Evolutionary conservation across 306 rosid genomes (phyloP).

Genomic region (Castanea crenata): DNA sequence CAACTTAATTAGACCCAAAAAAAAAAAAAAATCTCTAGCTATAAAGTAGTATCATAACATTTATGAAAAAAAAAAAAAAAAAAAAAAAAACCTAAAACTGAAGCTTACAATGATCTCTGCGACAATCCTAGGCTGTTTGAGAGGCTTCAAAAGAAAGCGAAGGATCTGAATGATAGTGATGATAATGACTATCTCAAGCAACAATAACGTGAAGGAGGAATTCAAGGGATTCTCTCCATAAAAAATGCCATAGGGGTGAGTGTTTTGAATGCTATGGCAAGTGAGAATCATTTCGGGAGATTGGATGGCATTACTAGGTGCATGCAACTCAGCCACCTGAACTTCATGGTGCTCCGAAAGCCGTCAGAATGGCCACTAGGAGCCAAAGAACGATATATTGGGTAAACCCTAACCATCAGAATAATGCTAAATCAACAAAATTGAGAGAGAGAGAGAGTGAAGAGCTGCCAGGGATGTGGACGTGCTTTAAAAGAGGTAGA

Average conservation of each 20-base stretch:
- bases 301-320: background rate
- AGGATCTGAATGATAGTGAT: constrained; percentile 22
- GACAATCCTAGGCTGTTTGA: constrained; percentile 64
- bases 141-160: constrained; percentile 62
- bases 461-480: constrained; percentile 35
- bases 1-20: too few species aligned
- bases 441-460: background rate
- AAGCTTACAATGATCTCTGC: constrained; percentile 68
- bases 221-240: constrained; percentile 42
- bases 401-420: constrained; percentile 55
- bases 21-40: too few species aligned
- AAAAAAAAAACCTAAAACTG: too few species aligned
- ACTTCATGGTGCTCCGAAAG: background rate
- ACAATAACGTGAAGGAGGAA: constrained; percentile 34
- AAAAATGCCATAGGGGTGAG: constrained; percentile 26
- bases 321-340: background rate
- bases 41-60: background rate
- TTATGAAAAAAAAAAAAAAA: too few species aligned
- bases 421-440: constrained; percentile 2
- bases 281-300: background rate
- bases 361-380: constrained; percentile 7
- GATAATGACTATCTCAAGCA: constrained; percentile 43
- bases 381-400: constrained; percentile 14
- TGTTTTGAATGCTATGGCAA: background rate
- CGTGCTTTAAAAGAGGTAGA: constrained; percentile 48